Conservation (phyloP, 805 yeast genomes). For the Lachancea cidri region DNA sequence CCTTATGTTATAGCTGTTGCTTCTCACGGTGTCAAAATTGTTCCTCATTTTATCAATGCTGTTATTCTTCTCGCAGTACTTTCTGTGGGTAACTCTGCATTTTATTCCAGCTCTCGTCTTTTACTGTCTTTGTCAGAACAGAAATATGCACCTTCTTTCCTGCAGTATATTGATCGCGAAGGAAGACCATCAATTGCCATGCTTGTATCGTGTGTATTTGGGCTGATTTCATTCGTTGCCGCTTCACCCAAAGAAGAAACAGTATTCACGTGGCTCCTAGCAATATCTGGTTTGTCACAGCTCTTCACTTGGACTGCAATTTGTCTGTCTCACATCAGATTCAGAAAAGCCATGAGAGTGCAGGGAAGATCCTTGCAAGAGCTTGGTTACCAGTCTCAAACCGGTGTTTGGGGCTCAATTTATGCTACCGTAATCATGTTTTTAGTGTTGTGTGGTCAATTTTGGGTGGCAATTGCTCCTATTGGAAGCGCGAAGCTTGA, state of each 20-base stretch:
- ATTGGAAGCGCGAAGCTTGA: conserved; percentile 32
- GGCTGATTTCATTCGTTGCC: conserved; percentile 62
- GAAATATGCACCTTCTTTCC: conserved; percentile 56
- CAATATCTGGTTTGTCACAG: conserved; percentile 58
- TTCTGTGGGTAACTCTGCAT: conserved; percentile 74
- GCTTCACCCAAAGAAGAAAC: conserved; percentile 53
- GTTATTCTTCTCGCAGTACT: conserved; percentile 66
- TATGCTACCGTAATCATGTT: conserved; percentile 45
- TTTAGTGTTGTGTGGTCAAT: conserved; percentile 52
- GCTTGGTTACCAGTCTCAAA: conserved; percentile 47
- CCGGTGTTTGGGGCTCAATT: conserved; percentile 50
- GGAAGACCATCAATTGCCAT: conserved; percentile 63
- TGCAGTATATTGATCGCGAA: conserved; percentile 50
- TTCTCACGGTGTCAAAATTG: conserved; percentile 55
- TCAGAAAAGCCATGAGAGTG: conserved; percentile 51
- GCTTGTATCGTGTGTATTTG: conserved; percentile 46
- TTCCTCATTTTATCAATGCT: conserved; percentile 69
- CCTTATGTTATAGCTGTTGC: conserved; percentile 63
- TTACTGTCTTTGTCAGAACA: conserved; percentile 64
- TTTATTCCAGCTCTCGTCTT: conserved; percentile 68
- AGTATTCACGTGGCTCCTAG: conserved; percentile 60
- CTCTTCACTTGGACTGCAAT: conserved; percentile 60
- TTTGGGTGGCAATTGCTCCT: conserved; percentile 64
- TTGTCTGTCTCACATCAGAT: conserved; percentile 51
- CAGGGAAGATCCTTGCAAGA: conserved; percentile 50